Percentiles rank a stretch among this genome's conserved stretches.
Evolutionary conservation across 176 grass and related monocot genomes (phyloP).

Genomic region (Aegilops sharonensis): DNA sequence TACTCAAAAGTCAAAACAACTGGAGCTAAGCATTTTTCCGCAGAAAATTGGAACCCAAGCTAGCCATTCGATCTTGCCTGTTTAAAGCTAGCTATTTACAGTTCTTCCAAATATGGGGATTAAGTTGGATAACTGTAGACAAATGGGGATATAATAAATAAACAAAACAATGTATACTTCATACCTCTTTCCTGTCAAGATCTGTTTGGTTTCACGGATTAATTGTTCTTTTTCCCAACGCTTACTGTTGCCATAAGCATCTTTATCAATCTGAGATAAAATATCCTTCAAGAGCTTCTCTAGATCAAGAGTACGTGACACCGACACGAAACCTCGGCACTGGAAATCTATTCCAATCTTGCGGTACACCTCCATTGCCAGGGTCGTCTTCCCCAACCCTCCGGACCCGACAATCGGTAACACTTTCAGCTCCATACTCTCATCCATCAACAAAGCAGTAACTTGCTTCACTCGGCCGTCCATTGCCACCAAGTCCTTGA

Average conservation of each 20-base stretch:
- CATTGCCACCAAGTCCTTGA: not conserved
- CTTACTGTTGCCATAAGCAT: not conserved
- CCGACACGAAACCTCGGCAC: not conserved
- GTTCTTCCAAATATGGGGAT: too few relatives aligned
- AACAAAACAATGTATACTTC: too few relatives aligned
- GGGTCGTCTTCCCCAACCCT: constrained; percentile 14
- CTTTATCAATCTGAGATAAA: not conserved
- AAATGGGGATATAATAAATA: too few relatives aligned
- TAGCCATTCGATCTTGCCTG: too few relatives aligned
- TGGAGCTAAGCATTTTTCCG: too few relatives aligned
- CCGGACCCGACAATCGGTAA: constrained; percentile 23
- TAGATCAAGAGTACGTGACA: not conserved
- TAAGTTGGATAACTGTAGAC: too few relatives aligned
- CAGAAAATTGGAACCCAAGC: too few relatives aligned
- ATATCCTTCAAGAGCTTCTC: constrained; percentile 23
- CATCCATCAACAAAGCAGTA: not conserved
- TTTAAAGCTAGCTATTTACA: too few relatives aligned
- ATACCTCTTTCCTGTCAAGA: not conserved
- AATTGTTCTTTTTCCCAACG: not conserved
- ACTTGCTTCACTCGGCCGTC: not conserved
- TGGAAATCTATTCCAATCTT: not conserved
- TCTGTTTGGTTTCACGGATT: not conserved
- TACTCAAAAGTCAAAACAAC: too few relatives aligned
- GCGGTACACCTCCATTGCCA: constrained; percentile 7
- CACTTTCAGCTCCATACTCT: not conserved